phyloP scores from a whole-genome alignment of 192 early-diverging fungal genomes.

The Gonapodya prolifera region DNA sequence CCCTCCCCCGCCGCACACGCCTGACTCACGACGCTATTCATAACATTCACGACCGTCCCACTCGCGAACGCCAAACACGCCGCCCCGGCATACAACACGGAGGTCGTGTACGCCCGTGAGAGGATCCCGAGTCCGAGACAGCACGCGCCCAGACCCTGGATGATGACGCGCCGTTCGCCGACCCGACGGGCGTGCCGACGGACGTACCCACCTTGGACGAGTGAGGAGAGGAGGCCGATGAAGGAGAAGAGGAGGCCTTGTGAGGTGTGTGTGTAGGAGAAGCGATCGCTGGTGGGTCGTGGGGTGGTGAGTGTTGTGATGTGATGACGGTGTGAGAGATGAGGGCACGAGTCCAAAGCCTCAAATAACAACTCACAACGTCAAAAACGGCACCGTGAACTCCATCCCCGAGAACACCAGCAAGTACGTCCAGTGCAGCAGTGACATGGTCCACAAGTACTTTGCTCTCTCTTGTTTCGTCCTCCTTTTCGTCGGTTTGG shows the following conservation, averaged over 20 bases:
- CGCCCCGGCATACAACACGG: slow-evolving; percentile 54
- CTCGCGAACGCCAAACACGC: slow-evolving; percentile 79
- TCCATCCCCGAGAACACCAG: slow-evolving; percentile 95
- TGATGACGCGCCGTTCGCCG: slow-evolving; percentile 57
- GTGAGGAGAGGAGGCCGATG: slow-evolving; percentile 74
- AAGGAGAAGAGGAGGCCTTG: slow-evolving; percentile 80
- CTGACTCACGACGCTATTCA: slow-evolving; percentile 64
- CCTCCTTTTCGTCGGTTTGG: slow-evolving; percentile 14
- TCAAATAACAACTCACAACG: slow-evolving; percentile 20
- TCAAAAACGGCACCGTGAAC: slow-evolving; percentile 94
- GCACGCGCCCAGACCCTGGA: slow-evolving; percentile 67
- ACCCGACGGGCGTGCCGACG: slow-evolving; percentile 50
- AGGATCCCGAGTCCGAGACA: slow-evolving; percentile 48
- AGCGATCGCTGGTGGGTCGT: slow-evolving; percentile 47
- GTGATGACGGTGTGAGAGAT: neutral
- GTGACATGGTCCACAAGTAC: slow-evolving; percentile 33
- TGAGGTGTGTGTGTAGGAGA: slow-evolving; percentile 69
- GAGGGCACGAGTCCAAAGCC: neutral
- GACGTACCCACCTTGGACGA: slow-evolving; percentile 90
- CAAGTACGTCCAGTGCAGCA: slow-evolving; percentile 72
- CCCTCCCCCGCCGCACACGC: slow-evolving; percentile 28
- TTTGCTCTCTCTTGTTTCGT: neutral
- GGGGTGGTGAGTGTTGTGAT: neutral
- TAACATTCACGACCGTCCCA: slow-evolving; percentile 86
- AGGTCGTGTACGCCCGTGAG: slow-evolving; percentile 27